phyloP scores from a whole-genome alignment of 2,329 filamentous ascomycete species.

The Huntiella abstrusa region DNA sequence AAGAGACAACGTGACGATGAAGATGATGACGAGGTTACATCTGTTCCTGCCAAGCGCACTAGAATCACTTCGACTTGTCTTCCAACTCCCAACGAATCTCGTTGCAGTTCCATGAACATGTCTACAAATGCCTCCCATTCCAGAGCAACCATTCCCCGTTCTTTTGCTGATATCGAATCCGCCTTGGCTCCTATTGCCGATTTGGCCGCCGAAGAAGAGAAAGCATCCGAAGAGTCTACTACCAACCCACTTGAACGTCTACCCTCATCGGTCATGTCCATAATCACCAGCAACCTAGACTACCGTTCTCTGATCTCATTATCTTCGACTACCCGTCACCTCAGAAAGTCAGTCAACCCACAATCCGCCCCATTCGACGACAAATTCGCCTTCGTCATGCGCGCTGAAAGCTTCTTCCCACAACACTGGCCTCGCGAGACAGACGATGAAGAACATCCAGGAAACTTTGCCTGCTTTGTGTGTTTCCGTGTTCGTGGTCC shows the following conservation, averaged over 20 bases:
- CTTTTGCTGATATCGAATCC: slow-evolving; percentile 9
- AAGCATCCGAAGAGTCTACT: background rate
- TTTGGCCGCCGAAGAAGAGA: background rate
- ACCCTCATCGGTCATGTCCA: slow-evolving; percentile 18
- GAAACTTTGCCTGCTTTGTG: slow-evolving; percentile 25
- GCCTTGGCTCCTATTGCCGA: slow-evolving; percentile 7
- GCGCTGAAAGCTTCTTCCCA: slow-evolving; percentile 22
- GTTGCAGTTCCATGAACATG: slow-evolving; percentile 10
- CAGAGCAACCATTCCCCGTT: slow-evolving; percentile 7
- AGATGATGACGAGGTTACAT: slow-evolving; percentile 2
- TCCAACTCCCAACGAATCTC: slow-evolving; percentile 9
- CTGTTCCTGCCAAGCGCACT: slow-evolving; percentile 6
- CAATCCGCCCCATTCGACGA: slow-evolving; percentile 18
- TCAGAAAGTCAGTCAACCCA: slow-evolving; percentile 19
- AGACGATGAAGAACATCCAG: slow-evolving; percentile 16
- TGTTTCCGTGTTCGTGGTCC: slow-evolving; percentile 24
- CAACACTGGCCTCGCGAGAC: slow-evolving; percentile 21
- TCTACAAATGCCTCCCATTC: background rate
- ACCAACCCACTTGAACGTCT: slow-evolving; percentile 17
- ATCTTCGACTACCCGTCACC: slow-evolving; percentile 20
- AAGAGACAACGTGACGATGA: slow-evolving; percentile 3
- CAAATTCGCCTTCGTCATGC: slow-evolving; percentile 24
- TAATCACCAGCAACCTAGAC: slow-evolving; percentile 20
- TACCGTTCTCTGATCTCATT: slow-evolving; percentile 24
- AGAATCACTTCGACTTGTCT: slow-evolving; percentile 7